Evolutionary conservation across 805 yeast species (phyloP).

Genomic region (Wickerhamiella brachini): DNA sequence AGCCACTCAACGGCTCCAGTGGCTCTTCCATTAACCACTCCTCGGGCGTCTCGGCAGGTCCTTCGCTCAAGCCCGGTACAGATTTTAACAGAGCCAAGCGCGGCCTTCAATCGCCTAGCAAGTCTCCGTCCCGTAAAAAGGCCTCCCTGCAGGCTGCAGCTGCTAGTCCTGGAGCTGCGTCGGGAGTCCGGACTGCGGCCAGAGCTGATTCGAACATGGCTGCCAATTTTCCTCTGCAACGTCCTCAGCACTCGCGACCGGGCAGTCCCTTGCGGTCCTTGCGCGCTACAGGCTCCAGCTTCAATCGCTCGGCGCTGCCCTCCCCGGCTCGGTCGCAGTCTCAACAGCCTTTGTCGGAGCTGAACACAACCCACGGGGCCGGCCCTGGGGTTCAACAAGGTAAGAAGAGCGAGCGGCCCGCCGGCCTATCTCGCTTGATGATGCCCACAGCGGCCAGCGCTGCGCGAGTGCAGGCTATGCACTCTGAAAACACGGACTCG

Average conservation of each 20-base stretch:
- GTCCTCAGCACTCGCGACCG: neutral
- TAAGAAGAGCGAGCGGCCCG: neutral
- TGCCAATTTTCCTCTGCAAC: neutral
- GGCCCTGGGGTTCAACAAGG: neutral
- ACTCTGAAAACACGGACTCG: neutral
- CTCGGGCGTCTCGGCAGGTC: too few species aligned
- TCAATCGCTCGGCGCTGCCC: neutral
- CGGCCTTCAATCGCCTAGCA: neutral
- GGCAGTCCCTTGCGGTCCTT: neutral
- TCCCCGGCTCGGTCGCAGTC: neutral
- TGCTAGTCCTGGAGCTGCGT: too few species aligned
- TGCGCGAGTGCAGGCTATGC: neutral
- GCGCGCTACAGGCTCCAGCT: neutral
- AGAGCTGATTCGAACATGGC: neutral
- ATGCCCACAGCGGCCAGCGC: neutral
- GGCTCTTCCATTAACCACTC: neutral
- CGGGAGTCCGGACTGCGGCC: neutral
- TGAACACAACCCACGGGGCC: neutral
- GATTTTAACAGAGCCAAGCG: neutral
- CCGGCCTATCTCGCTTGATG: neutral
- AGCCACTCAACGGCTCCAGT: neutral
- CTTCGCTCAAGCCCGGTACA: neutral
- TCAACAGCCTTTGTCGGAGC: neutral
- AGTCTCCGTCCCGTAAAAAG: neutral
- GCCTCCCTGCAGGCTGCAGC: neutral